Evolutionary conservation across 148 eudicot species (phyloP).

Genomic region (Cornus suecica): DNA sequence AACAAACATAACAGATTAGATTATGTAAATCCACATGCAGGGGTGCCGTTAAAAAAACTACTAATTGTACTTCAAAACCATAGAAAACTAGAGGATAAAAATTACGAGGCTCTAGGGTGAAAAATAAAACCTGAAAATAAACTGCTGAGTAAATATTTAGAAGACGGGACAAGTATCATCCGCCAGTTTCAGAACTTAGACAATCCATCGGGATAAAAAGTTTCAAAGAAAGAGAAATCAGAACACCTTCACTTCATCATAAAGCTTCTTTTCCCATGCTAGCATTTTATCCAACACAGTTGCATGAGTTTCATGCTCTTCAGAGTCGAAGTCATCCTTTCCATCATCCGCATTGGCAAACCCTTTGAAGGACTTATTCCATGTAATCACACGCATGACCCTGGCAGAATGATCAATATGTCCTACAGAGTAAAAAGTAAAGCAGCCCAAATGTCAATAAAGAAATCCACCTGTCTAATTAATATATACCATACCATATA

Average conservation of each 20-base stretch:
- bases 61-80: background rate
- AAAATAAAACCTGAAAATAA: background rate
- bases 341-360: conserved; percentile 46
- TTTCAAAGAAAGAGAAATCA: background rate
- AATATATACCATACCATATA: background rate
- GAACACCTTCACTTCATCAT: conserved; percentile 90
- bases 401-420: conserved; percentile 93
- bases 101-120: background rate
- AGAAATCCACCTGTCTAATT: background rate
- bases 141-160: background rate
- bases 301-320: conserved; percentile 93
- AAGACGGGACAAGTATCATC: background rate
- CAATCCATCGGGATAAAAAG: background rate
- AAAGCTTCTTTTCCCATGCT: conserved; percentile 99
- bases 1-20: background rate
- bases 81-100: background rate
- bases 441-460: conserved; percentile 6
- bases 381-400: conserved; percentile 93
- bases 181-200: background rate
- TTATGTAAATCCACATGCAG: background rate
- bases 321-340: conserved; percentile 70
- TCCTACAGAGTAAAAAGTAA: conserved; percentile 40
- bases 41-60: background rate
- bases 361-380: conserved; percentile 92
- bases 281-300: conserved; percentile 90